These are phyloP conservation scores for Stephania japonica DNA, from an alignment of 164 flowering plant genomes.

Conservation along the genomic window DNA sequence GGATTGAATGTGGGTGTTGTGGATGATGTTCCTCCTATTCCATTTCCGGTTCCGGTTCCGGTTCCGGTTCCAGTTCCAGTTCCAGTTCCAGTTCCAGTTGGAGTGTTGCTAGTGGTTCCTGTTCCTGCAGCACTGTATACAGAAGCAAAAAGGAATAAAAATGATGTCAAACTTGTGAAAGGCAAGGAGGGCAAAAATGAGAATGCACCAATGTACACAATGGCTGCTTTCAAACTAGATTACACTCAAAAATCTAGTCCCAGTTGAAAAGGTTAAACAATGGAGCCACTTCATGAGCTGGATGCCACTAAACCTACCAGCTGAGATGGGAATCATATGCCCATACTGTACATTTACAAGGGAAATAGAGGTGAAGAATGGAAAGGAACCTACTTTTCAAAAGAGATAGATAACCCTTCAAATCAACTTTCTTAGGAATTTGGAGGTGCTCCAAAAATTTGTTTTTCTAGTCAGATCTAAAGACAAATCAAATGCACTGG, in stretches of 20 bases:
- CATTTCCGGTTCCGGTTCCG: neutral
- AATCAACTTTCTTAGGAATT: neutral
- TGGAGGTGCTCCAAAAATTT: neutral
- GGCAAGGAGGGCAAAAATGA: neutral
- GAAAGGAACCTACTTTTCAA: neutral
- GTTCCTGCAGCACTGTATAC: constrained; percentile 4
- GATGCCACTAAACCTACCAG: neutral
- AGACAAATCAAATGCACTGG: neutral
- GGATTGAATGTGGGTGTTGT: constrained; percentile 1
- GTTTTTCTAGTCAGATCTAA: neutral
- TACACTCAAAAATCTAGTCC: neutral
- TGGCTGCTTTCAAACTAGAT: neutral
- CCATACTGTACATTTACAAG: neutral
- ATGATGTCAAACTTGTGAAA: neutral
- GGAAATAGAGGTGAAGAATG: neutral
- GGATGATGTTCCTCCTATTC: neutral
- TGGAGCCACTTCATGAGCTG: neutral
- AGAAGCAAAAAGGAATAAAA: neutral
- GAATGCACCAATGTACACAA: neutral
- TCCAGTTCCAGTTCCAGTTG: neutral
- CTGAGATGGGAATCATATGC: too few relatives aligned
- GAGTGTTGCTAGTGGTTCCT: too few relatives aligned
- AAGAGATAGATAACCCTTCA: neutral
- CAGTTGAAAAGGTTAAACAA: neutral
- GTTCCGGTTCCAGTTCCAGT: neutral